Evolutionary conservation across 2,329 filamentous ascomycete species (phyloP).

Genomic region (Laburnicola sp.): DNA sequence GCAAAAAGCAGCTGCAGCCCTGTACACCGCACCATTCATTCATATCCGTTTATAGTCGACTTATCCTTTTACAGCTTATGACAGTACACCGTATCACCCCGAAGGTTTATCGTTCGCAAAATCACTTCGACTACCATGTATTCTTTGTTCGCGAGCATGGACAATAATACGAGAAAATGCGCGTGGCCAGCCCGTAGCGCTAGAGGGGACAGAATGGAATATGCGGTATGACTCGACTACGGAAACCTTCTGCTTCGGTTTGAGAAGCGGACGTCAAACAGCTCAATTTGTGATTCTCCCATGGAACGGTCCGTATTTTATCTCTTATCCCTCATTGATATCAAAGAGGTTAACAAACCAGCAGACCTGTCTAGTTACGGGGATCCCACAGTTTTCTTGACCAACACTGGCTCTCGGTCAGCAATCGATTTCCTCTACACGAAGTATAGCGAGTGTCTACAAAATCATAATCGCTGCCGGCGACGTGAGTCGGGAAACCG

Average conservation of each 20-base stretch:
- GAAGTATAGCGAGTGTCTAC: background rate
- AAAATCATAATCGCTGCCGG: background rate
- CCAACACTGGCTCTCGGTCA: background rate
- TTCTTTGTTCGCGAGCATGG: background rate
- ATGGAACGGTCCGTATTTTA: background rate
- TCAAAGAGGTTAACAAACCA: background rate
- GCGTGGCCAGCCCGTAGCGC: background rate
- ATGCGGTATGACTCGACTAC: too few relatives aligned
- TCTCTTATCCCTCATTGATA: background rate
- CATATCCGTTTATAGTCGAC: too few relatives aligned
- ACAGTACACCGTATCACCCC: too few relatives aligned
- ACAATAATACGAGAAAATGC: background rate
- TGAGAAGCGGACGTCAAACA: background rate
- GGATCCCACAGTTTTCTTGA: background rate
- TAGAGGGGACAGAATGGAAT: too few relatives aligned
- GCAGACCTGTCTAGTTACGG: background rate
- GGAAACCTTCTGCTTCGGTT: too few relatives aligned
- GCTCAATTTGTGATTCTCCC: background rate
- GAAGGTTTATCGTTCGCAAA: background rate
- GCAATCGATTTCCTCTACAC: background rate
- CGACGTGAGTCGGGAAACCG: too few relatives aligned
- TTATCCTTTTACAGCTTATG: too few relatives aligned
- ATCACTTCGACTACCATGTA: background rate
- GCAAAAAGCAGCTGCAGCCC: too few relatives aligned
- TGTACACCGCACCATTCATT: too few relatives aligned